Base-by-base conservation (phyloP, 306 rosid genomes). In the Quercus berberidifolia region DNA sequence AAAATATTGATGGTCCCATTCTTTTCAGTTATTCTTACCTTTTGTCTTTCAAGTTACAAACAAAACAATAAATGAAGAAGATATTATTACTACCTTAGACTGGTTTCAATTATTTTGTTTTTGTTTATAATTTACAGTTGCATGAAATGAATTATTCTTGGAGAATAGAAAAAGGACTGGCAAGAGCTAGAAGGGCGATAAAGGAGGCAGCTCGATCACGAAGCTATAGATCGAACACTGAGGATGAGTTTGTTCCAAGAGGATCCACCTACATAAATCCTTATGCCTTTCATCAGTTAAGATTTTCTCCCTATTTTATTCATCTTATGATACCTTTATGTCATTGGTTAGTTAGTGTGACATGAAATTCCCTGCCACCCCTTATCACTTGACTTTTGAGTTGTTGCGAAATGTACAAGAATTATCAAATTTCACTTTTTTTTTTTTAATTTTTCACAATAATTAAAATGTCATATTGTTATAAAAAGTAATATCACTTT, bases 231-330 rank as follows among this genome's bases (percentile, higher is more conserved):
- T 75, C 86, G 15, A 79, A 78, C 75, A 46, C 69, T 33, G 38
- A 73, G 73, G 80, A 76, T 4, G 76, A 49, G 12, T 85, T 83
- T 78, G 18, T 83, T 9, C 92, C 89, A 9, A 64, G 20, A 17
- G 92, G 92, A 79, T 55, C 86, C 25, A 74, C 81, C 81, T 87
- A 89, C 75, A 69, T 75, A 55, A 87, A 87, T 74, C 89, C 92
- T 74, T 68, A 76, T 55, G 79, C 89, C 60, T 89, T 89, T 72
- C 84, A 83, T 63, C 91, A 87, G 91, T 88, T 88, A 85, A 85
- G 85, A 76, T 78, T 21, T 58, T 76, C n/a, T 18, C 55, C 62
- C n/a, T 19, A 5, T 41, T 14, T 6, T 71, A 14, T n/a, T 79
- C 15, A 5, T 25, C 35, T 15, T 1, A 49, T 49, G 15, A 49